Conservation (phyloP, 78 protist species). For the Paratrimastix pyriformis region DNA sequence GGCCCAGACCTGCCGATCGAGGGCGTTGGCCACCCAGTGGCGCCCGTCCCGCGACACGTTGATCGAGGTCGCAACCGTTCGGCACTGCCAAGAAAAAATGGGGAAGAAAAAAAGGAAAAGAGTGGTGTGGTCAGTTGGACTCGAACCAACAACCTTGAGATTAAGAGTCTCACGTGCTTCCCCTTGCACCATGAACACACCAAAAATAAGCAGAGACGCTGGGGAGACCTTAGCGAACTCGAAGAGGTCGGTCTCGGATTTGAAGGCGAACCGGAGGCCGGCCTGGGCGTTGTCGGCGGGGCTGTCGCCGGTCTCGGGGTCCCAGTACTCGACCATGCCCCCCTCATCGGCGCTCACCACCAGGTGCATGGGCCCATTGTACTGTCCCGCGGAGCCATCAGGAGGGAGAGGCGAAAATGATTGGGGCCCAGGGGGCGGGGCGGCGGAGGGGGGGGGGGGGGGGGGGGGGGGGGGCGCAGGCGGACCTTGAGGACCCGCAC, state of each 20-base stretch:
- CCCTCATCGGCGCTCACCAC: constrained; percentile 46
- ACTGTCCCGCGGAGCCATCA: neutral
- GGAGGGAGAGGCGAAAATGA: neutral
- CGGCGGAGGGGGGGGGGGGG: neutral
- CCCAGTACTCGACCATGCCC: constrained; percentile 54
- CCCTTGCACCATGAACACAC: neutral
- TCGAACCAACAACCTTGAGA: neutral
- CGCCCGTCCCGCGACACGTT: constrained; percentile 47
- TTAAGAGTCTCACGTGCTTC: neutral
- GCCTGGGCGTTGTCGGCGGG: neutral
- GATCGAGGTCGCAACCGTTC: constrained; percentile 44
- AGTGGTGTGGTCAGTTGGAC: neutral
- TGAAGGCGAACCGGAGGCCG: constrained; percentile 33
- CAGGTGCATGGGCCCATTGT: constrained; percentile 13
- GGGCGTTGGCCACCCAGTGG: constrained; percentile 42
- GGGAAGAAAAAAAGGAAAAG: too few relatives aligned
- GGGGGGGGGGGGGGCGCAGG: neutral
- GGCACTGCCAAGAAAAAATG: too few relatives aligned
- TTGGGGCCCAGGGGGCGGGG: neutral
- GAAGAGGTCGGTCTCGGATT: constrained; percentile 81
- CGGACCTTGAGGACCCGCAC: constrained; percentile 7
- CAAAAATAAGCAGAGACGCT: neutral
- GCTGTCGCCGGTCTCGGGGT: neutral
- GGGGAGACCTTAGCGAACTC: constrained; percentile 44
- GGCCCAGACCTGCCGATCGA: constrained; percentile 47